These are phyloP conservation scores for Oryza rufipogon DNA, from an alignment of 176 grass and related monocot species.

Conservation along the genomic window DNA sequence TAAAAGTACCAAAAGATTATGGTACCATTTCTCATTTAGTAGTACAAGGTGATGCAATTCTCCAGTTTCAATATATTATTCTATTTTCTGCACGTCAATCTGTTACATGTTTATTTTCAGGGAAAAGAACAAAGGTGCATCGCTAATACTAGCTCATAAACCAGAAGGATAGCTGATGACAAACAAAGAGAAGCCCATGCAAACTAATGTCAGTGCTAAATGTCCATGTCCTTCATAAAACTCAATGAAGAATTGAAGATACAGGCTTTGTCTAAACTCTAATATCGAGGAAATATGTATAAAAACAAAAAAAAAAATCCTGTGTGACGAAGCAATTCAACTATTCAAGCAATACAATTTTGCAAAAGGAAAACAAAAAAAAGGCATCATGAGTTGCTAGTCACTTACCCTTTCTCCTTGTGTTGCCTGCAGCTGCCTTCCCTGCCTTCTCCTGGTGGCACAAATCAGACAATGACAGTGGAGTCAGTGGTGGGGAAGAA, in stretches of 20 bases:
- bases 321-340: constrained; percentile 10
- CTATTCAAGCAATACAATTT: constrained; percentile 12
- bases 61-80: background rate
- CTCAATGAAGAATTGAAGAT: background rate
- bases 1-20: background rate
- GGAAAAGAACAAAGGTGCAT: background rate
- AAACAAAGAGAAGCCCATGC: background rate
- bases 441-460: constrained; percentile 5
- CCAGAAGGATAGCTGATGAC: background rate
- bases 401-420: constrained; percentile 52
- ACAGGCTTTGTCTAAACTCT: background rate
- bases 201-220: background rate
- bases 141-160: background rate
- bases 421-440: constrained; percentile 36
- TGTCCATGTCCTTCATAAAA: background rate
- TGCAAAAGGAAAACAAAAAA: background rate
- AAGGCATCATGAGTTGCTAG: background rate
- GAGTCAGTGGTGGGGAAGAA: constrained; percentile 51
- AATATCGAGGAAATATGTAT: background rate
- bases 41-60: background rate
- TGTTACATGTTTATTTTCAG: background rate
- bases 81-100: background rate
- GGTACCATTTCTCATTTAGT: background rate
- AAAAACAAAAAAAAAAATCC: background rate
- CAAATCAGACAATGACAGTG: constrained; percentile 43